Percentiles rank a stretch among this genome's conserved stretches.
These are phyloP conservation scores for Dictyostelium firmibasis DNA, from an alignment of 78 protist species.

Conservation along the genomic window DNA sequence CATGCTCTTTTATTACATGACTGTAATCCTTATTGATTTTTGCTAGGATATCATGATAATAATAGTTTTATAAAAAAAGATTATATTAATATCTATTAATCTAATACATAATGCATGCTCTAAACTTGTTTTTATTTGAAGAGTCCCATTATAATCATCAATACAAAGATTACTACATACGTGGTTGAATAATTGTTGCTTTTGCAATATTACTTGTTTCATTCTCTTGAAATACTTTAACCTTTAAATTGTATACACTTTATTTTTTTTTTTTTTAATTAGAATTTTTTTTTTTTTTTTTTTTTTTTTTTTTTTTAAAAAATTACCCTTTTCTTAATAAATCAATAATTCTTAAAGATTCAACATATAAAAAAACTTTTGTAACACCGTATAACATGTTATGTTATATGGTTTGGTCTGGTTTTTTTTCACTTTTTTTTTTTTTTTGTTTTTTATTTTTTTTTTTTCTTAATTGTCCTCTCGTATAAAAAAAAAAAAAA, in stretches of 20 bases:
- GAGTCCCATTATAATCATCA: too few relatives aligned
- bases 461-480: background rate
- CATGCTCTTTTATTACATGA: constrained; percentile 45
- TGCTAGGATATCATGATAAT: background rate
- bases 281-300: background rate
- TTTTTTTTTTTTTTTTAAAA: background rate
- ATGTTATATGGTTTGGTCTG: background rate
- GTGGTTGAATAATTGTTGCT: constrained; percentile 5
- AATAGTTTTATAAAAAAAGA: too few relatives aligned
- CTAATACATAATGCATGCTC: too few relatives aligned
- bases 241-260: constrained; percentile 31
- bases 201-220: constrained; percentile 22
- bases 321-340: constrained; percentile 49
- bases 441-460: background rate
- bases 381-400: constrained; percentile 44
- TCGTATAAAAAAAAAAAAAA: background rate
- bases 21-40: constrained; percentile 8
- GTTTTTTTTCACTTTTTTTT: too few relatives aligned
- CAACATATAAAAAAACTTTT: constrained; percentile 43
- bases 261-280: too few relatives aligned
- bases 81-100: background rate
- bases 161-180: background rate
- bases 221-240: constrained; percentile 50
- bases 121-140: too few relatives aligned
- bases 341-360: constrained; percentile 62